Evolutionary conservation across 2,329 filamentous ascomycete species (phyloP), one percentile per base, ranked within the genome.

Genomic region (Calonectria pseudoturangicola): DNA sequence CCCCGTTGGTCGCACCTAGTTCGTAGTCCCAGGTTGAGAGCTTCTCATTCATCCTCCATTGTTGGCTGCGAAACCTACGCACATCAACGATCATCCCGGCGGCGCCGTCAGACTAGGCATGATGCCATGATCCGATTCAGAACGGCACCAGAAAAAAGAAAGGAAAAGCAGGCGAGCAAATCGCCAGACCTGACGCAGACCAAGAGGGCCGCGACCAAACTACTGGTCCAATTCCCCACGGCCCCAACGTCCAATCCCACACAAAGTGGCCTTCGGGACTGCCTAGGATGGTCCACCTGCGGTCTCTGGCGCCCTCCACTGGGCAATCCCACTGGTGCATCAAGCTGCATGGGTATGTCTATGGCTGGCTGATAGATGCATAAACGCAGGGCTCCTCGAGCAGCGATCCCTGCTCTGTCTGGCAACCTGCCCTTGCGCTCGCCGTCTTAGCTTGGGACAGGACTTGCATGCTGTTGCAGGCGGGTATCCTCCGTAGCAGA

Each of bases 311-410:
- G 60, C 65, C 47, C 67, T 64, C 67, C 67, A 63, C 66, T 63
- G 47, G 48, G 43, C 45, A 64, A 70, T 70, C 56, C 67, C 48
- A 70, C 68, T 47, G 68, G 60, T 54, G 68, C 50, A 62, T 66
- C 68, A 45, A 33, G 25, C 58, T 73, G 60, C 36, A 41, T 41
- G 58, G 70, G 58, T 25, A 39, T 33, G 33, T 56, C 50, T 51
- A 30, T 70, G 66, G 50, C 60, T 73, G 71, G 71, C 71, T 70
- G 66, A 73, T 51, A 54, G 71, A 65, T 73, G 71, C 71, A 73
- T 73, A 47, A 70, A 66, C 68, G 51, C 63, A 66, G 66, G 60
- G 68, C 68, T 68, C 66, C 54, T 50, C 18, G 54, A 51, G 27
- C 51, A 33, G 33, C 54, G 25, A 71, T 71, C 68, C 68, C 63